Evolutionary conservation across 257 asterid species (phyloP).

Genomic region (Ocimum tenuiflorum): DNA sequence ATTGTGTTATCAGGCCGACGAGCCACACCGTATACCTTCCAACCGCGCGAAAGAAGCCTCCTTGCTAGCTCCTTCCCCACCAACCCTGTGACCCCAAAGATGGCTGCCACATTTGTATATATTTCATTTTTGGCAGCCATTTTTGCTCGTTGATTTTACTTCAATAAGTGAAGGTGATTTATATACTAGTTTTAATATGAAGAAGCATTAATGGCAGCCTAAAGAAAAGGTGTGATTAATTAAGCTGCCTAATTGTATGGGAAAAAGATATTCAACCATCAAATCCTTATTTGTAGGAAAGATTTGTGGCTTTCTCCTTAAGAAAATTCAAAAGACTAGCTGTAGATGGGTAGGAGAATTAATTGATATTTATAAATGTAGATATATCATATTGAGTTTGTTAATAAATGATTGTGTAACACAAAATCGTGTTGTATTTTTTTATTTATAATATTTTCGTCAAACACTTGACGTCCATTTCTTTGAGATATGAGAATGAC

Average conservation of each 20-base stretch:
- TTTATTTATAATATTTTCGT: background rate
- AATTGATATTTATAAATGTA: background rate
- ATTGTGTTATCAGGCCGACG: slow-evolving; percentile 28
- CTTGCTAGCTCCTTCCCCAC: slow-evolving; percentile 76
- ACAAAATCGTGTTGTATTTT: background rate
- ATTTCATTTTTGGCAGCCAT: slow-evolving; percentile 29
- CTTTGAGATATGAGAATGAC: background rate
- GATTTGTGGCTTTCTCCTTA: slow-evolving; percentile 23
- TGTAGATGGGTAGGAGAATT: slow-evolving; percentile 3
- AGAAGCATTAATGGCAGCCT: slow-evolving; percentile 4
- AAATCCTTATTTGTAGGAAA: slow-evolving; percentile 29
- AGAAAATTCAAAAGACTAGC: slow-evolving; percentile 14
- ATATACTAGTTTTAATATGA: slow-evolving; percentile 3
- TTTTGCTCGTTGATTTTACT: background rate
- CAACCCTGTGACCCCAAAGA: slow-evolving; percentile 76
- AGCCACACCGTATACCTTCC: slow-evolving; percentile 83
- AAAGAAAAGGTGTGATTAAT: background rate
- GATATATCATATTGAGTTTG: background rate
- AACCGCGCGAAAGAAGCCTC: slow-evolving; percentile 40
- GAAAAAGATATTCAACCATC: slow-evolving; percentile 2
- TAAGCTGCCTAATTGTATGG: background rate
- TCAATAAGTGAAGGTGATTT: background rate
- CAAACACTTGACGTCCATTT: too few species aligned
- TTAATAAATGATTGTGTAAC: background rate
- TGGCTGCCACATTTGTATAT: slow-evolving; percentile 42